Base-by-base conservation (phyloP, 768 basidiomycete species). In the Lanmaoa rubissima region DNA sequence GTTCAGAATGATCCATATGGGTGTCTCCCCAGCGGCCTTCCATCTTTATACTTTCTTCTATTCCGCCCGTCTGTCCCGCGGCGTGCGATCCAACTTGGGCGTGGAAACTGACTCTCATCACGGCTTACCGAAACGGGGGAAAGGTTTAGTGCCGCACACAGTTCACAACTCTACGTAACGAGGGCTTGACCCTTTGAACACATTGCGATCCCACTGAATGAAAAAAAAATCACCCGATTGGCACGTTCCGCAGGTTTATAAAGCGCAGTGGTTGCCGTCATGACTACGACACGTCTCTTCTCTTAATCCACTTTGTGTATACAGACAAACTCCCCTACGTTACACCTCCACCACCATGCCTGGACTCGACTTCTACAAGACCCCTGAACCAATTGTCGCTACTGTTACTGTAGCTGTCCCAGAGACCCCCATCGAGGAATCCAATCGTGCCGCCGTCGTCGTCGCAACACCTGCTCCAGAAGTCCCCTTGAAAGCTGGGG, bases 321-420 rank as follows among this genome's bases (percentile, higher is more conserved):
- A 68, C 54, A 35, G 17, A 50, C 64, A 50, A 39, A 0, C 44
- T 21, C 34, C 16, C 31, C 45, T 54, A 55, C 58, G 14, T 48
- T 56, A 58, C 53, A 45, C 40, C 49, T 16, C 61, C 38, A 40
- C 48, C 39, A 59, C 48, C 55, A 73, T 73, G 72, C 72, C 72
- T 58, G 70, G 70, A 12, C 70, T 74, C 45, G 73, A 73, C 58
- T 74, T 65, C 32, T 68, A 69, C 63, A 74, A 53, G 40, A 51
- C 49, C 42, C 44, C 60, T 35, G 65, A 64, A 44, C 36, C 63
- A 0, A 47, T 19, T 0, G 28, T 32, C 3, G 9, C 42, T 43
- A 13, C 59, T 19, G 44, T 47, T 2, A 24, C 47, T 6, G 38
- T 43, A 19, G 13, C 41, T 26, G 34, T 51, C 28, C 48, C 64